Conservation (phyloP, 306 rosid genomes). For the Ormosia emarginata region DNA sequence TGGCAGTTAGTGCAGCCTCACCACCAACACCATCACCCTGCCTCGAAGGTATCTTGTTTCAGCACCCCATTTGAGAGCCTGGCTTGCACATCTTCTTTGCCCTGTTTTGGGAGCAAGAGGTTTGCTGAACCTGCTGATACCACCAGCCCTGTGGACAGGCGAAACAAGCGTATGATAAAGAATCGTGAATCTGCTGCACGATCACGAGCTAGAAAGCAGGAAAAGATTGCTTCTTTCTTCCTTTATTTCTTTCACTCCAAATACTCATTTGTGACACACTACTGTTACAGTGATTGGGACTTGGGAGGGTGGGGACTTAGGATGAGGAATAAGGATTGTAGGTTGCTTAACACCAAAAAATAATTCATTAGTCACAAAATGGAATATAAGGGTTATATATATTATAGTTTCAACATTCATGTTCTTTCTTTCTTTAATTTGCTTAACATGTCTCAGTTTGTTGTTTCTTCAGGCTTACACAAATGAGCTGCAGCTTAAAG, state of each 20-base stretch:
- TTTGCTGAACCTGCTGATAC: constrained; percentile 27
- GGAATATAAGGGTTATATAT: too few relatives aligned
- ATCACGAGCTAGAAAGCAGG: constrained; percentile 94
- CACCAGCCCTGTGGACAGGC: constrained; percentile 20
- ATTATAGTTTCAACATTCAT: too few relatives aligned
- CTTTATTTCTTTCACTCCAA: not conserved
- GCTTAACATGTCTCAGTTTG: not conserved
- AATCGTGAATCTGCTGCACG: constrained; percentile 95
- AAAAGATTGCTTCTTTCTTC: not conserved
- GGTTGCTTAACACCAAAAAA: too few relatives aligned
- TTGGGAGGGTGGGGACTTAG: too few relatives aligned
- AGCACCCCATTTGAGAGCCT: constrained; percentile 21
- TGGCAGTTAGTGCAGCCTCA: not conserved
- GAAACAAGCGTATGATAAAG: constrained; percentile 84
- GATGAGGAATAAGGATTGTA: too few relatives aligned
- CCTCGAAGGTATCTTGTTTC: not conserved
- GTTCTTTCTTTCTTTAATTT: not conserved
- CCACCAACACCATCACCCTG: not conserved
- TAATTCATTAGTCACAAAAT: too few relatives aligned
- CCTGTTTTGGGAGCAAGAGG: constrained; percentile 37
- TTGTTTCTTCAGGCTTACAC: constrained; percentile 69
- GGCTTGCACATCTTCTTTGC: constrained; percentile 18
- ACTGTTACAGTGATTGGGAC: too few relatives aligned
- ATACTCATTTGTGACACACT: not conserved
- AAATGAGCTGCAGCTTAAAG: constrained; percentile 66